Percentiles rank a stretch among this genome's conserved stretches.
Evolutionary conservation across 495 filamentous ascomycete genomes (phyloP).

Genomic region (Thermothielavioides terrestris): DNA sequence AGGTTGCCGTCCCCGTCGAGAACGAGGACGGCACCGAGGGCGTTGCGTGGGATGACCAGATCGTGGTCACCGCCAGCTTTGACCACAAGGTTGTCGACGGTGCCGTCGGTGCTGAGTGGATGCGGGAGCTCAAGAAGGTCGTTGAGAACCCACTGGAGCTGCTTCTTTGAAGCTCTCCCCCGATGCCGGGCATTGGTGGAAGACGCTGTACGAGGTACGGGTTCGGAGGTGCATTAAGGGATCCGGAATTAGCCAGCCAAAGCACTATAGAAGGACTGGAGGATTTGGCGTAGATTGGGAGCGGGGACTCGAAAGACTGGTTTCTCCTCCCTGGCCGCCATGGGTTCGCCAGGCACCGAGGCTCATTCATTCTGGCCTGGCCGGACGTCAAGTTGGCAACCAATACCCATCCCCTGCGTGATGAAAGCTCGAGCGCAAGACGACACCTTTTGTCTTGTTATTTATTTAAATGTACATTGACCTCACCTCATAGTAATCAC

Average conservation of each 20-base stretch:
- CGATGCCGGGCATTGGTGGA: background rate
- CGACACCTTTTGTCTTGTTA: constrained; percentile 18
- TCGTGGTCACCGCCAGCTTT: constrained; percentile 86
- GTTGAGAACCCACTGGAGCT: constrained; percentile 95
- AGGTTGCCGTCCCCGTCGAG: constrained; percentile 85
- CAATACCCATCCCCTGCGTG: constrained; percentile 9
- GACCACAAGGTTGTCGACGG: constrained; percentile 90
- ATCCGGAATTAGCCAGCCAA: background rate
- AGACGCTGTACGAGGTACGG: background rate
- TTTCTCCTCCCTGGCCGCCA: background rate
- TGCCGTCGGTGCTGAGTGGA: constrained; percentile 94
- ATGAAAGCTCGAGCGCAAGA: constrained; percentile 16
- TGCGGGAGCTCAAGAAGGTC: constrained; percentile 93
- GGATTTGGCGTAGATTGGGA: background rate
- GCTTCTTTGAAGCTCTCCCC: constrained; percentile 67
- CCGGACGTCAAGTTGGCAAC: background rate
- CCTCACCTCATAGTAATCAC: constrained; percentile 17
- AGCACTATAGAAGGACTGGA: constrained; percentile 3
- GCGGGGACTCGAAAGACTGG: background rate
- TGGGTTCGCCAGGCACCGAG: background rate
- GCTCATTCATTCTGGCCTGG: background rate
- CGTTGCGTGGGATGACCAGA: constrained; percentile 95
- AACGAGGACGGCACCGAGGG: constrained; percentile 65
- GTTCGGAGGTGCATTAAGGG: background rate
- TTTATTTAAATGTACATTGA: constrained; percentile 30